phyloP scores from a whole-genome alignment of 495 filamentous ascomycete genomes.

The Neurospora africana region DNA sequence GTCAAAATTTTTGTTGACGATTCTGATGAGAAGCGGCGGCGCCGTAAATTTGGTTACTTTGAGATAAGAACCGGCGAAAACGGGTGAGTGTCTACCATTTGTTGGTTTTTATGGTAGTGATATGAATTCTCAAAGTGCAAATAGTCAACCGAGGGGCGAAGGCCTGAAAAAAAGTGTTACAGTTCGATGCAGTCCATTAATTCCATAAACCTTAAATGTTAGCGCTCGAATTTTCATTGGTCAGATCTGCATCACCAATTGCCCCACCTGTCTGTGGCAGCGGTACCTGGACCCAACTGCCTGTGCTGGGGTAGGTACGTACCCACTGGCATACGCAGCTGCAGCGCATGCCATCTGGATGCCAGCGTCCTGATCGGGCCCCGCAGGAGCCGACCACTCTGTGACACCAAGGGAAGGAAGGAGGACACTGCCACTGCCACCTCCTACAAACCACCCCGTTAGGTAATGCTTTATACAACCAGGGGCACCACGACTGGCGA shows the following conservation, averaged over 20 bases:
- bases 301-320: not conserved
- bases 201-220: not conserved
- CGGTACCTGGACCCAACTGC: not conserved
- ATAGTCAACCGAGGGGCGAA: not conserved
- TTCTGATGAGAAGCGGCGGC: not conserved
- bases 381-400: conserved; percentile 13
- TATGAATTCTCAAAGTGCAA: not conserved
- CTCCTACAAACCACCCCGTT: not conserved
- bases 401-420: not conserved
- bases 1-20: not conserved
- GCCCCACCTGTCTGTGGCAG: not conserved
- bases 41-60: not conserved
- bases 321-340: not conserved
- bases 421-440: not conserved
- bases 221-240: not conserved
- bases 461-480: not conserved
- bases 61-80: not conserved
- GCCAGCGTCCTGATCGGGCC: conserved; percentile 10
- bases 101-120: not conserved
- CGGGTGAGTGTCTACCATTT: not conserved
- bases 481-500: not conserved
- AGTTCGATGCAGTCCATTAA: not conserved
- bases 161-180: not conserved
- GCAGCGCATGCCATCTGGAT: not conserved
- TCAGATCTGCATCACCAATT: not conserved